Evolutionary conservation across 2,329 filamentous ascomycete species (phyloP).

Genomic region (Fusarium sp.): DNA sequence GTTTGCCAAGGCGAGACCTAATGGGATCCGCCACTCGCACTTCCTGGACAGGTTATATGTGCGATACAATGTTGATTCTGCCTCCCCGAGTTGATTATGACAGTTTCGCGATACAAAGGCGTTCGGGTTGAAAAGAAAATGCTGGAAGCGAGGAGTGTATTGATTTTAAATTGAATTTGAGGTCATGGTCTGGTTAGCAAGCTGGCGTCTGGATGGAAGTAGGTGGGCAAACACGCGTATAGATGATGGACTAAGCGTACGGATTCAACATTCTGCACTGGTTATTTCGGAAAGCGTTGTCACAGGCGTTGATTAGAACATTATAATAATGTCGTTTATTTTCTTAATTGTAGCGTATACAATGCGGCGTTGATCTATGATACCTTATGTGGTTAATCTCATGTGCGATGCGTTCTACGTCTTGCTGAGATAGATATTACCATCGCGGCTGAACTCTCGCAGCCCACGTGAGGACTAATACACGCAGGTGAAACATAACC

Average conservation of each 20-base stretch:
- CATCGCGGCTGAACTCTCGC: too few relatives aligned
- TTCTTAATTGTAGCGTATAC: not conserved
- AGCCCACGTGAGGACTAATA: too few relatives aligned
- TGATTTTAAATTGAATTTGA: not conserved
- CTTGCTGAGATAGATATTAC: too few relatives aligned
- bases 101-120: not conserved
- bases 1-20: constrained; percentile 77
- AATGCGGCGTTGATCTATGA: too few relatives aligned
- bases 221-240: constrained; percentile 4
- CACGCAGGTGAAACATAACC: not conserved
- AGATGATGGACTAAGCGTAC: constrained; percentile 9
- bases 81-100: constrained; percentile 7
- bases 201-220: constrained; percentile 13
- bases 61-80: constrained; percentile 66
- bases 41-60: constrained; percentile 88
- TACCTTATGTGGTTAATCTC: not conserved
- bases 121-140: not conserved
- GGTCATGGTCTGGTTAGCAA: not conserved
- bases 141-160: not conserved
- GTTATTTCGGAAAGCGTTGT: not conserved
- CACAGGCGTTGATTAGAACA: not conserved
- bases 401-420: too few relatives aligned
- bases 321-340: not conserved
- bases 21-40: constrained; percentile 89
- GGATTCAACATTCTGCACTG: constrained; percentile 3